Conservation (phyloP, 352 stramenopile species). For the Phytophthora sp. region DNA sequence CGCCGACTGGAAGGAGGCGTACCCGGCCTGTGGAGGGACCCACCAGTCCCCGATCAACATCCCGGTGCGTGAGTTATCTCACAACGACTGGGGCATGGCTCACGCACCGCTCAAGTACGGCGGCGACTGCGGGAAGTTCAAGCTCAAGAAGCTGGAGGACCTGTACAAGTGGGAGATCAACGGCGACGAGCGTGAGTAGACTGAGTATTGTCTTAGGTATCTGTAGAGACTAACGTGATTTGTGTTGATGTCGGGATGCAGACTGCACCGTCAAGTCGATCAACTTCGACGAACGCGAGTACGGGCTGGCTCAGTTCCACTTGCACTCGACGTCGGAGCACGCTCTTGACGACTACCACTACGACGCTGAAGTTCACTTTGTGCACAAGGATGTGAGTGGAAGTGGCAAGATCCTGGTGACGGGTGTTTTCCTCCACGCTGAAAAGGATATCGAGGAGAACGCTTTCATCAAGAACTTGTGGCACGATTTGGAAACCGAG, state of each 20-base stretch:
- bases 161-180: conserved; percentile 68
- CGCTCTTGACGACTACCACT: conserved; percentile 49
- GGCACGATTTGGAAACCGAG: conserved; percentile 43
- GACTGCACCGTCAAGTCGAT: conserved; percentile 60
- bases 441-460: conserved; percentile 40
- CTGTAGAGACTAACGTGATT: neutral
- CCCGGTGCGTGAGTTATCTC: conserved; percentile 27
- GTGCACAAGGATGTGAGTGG: conserved; percentile 47
- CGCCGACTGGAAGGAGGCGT: conserved; percentile 48
- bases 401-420: conserved; percentile 37
- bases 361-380: conserved; percentile 56
- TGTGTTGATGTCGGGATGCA: conserved; percentile 7
- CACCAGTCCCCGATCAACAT: conserved; percentile 71
- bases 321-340: conserved; percentile 55
- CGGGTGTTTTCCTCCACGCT: conserved; percentile 49
- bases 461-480: conserved; percentile 54
- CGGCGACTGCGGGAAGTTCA: conserved; percentile 43
- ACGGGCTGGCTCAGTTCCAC: conserved; percentile 66
- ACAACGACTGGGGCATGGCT: conserved; percentile 52
- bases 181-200: conserved; percentile 38
- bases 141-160: conserved; percentile 65
- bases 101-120: conserved; percentile 53
- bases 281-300: conserved; percentile 48
- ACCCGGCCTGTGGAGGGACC: conserved; percentile 37
- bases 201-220: neutral